Percentiles rank a stretch among this genome's conserved stretches.
phyloP scores from a whole-genome alignment of 139 green algal species.

The Micromonas pusilla region DNA sequence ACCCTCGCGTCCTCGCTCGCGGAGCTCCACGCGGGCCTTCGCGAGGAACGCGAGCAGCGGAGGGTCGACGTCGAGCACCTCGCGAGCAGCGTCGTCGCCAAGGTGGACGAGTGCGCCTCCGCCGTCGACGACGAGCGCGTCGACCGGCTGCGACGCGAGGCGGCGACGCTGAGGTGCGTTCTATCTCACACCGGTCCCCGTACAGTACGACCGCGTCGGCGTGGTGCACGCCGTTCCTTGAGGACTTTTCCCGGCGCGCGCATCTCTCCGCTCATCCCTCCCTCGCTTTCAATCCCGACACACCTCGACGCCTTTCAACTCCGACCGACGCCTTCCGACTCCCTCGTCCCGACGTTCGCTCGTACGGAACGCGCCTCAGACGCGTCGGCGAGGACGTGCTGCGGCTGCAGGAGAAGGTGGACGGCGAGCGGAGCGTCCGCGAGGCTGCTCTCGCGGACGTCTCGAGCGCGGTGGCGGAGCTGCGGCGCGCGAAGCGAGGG shows the following conservation, averaged over 20 bases:
- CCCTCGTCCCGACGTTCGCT: too few species aligned
- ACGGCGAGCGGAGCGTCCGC: conserved; percentile 39
- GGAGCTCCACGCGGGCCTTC: conserved; percentile 44
- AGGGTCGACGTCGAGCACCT: conserved; percentile 58
- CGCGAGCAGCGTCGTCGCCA: conserved; percentile 47
- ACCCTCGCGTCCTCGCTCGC: conserved; percentile 45
- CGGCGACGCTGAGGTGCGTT: conserved; percentile 44
- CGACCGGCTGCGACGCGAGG: conserved; percentile 44
- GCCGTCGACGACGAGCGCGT: conserved; percentile 45
- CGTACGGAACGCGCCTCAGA: too few species aligned
- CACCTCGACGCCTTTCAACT: too few species aligned
- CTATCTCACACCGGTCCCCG: too few species aligned
- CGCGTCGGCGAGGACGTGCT: conserved; percentile 61
- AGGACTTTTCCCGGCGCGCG: too few species aligned
- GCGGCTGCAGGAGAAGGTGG: conserved; percentile 50
- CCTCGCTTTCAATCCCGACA: too few species aligned
- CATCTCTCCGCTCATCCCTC: too few species aligned
- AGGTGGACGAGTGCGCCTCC: conserved; percentile 34
- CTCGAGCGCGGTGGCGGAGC: conserved; percentile 41
- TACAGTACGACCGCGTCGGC: too few species aligned
- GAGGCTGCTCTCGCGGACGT: conserved; percentile 13
- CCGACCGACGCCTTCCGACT: too few species aligned
- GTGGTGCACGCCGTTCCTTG: too few species aligned
- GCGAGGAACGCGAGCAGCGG: conserved; percentile 63
- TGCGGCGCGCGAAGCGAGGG: not conserved